phyloP scores from a whole-genome alignment of 257 asterid genomes.

The Ocimum tenuiflorum region DNA sequence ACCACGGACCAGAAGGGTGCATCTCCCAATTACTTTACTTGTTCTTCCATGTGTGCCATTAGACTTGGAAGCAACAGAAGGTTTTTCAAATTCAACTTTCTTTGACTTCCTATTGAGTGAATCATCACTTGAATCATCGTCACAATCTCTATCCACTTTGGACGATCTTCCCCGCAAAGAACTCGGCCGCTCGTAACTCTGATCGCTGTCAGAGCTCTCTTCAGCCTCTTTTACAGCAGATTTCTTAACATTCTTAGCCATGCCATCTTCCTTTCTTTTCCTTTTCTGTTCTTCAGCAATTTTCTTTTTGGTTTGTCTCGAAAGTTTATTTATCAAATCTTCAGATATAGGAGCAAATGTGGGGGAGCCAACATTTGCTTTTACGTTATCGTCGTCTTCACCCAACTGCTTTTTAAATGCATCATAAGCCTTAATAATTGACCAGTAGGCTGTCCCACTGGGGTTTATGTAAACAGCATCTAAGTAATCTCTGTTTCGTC shows the following conservation, averaged over 20 bases:
- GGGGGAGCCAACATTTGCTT: constrained; percentile 36
- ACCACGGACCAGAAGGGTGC: constrained; percentile 74
- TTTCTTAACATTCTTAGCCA: constrained; percentile 29
- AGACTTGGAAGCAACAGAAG: constrained; percentile 29
- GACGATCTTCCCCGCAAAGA: constrained; percentile 28
- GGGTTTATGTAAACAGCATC: constrained; percentile 91
- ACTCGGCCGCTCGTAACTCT: constrained; percentile 45
- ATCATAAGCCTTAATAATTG: constrained; percentile 89
- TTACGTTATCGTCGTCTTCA: constrained; percentile 37
- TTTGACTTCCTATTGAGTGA: constrained; percentile 29
- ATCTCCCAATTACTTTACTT: constrained; percentile 58
- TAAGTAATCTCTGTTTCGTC: constrained; percentile 80
- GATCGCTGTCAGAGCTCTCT: constrained; percentile 53
- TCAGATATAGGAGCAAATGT: constrained; percentile 56
- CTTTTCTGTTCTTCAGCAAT: constrained; percentile 58
- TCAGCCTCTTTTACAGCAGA: constrained; percentile 24
- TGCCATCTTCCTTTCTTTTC: constrained; percentile 54
- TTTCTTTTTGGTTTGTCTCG: constrained; percentile 78
- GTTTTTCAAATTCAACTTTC: constrained; percentile 34
- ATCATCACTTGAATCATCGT: constrained; percentile 35
- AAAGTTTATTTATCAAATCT: constrained; percentile 68
- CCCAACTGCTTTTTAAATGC: constrained; percentile 66
- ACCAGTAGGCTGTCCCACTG: constrained; percentile 94
- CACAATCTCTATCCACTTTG: constrained; percentile 37
- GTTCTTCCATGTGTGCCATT: constrained; percentile 47